phyloP scores from a whole-genome alignment of 177 flowering plant species.

The Vitis hybrid region DNA sequence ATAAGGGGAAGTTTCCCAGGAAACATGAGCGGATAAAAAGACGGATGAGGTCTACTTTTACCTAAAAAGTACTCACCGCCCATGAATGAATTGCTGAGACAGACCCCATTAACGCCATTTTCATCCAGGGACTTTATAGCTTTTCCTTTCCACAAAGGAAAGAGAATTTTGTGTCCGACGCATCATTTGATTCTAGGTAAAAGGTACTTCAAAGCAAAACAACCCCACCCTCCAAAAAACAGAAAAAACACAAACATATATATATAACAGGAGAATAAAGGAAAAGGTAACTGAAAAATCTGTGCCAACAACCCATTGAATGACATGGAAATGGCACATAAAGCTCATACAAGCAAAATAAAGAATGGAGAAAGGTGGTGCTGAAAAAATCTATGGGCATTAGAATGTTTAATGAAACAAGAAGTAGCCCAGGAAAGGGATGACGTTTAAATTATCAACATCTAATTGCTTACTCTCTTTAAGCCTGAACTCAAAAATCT shows the following conservation, averaged over 20 bases:
- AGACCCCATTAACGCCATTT: neutral
- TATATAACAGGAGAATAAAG: too few species aligned
- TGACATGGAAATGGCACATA: neutral
- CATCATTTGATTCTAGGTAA: neutral
- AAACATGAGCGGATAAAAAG: neutral
- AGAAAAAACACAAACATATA: neutral
- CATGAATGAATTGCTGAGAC: slow-evolving; percentile 6
- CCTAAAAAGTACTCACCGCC: slow-evolving; percentile 12
- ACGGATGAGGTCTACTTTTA: neutral
- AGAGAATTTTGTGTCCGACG: too few species aligned
- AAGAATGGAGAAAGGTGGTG: neutral
- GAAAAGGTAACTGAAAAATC: neutral
- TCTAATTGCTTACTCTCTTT: too few species aligned
- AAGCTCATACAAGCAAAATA: neutral
- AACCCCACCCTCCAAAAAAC: neutral
- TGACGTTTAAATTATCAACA: neutral
- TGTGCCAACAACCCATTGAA: neutral
- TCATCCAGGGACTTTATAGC: neutral
- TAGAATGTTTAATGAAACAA: neutral
- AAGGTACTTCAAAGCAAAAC: neutral
- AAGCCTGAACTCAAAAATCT: too few species aligned
- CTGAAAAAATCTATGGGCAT: too few species aligned
- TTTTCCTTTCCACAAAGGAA: neutral
- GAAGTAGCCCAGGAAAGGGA: neutral
- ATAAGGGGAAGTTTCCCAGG: slow-evolving; percentile 1